Evolutionary conservation across 805 yeast species (phyloP).

Genomic region (Metschnikowia lachancei): DNA sequence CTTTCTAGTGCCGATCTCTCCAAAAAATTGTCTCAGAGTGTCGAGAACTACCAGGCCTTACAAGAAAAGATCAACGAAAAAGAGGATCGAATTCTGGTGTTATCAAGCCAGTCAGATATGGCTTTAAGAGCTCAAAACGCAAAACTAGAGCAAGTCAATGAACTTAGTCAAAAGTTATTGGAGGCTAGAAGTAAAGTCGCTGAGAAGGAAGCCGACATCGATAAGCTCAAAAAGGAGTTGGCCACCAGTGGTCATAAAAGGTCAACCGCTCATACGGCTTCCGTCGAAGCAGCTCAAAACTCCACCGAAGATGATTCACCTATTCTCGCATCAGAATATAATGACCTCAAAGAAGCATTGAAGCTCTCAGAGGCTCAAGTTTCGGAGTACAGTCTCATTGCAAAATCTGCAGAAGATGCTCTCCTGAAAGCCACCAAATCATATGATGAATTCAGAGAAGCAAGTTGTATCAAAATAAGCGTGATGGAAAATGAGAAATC

Average conservation of each 20-base stretch:
- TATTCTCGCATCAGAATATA: conserved; percentile 32
- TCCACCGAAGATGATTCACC: neutral
- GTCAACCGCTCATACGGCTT: neutral
- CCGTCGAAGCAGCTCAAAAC: neutral
- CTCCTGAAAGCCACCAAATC: conserved; percentile 52
- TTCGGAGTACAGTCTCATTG: conserved; percentile 60
- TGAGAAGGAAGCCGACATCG: conserved; percentile 40
- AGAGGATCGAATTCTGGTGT: conserved; percentile 52
- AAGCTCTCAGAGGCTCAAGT: conserved; percentile 55
- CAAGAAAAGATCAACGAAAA: conserved; percentile 49
- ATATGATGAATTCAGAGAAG: conserved; percentile 42
- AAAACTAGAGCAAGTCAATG: conserved; percentile 58
- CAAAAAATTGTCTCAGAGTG: conserved; percentile 46
- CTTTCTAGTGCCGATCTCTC: conserved; percentile 48
- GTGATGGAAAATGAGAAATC: conserved; percentile 26
- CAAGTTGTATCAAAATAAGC: conserved; percentile 24
- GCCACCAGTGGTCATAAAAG: neutral
- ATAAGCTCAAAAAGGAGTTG: conserved; percentile 28
- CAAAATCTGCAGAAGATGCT: conserved; percentile 65
- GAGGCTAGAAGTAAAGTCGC: conserved; percentile 41
- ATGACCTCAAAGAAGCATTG: conserved; percentile 52
- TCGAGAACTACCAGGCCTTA: conserved; percentile 44
- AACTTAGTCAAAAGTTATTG: conserved; percentile 45
- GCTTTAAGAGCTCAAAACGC: conserved; percentile 52
- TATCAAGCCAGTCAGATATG: conserved; percentile 55